Percentiles rank a stretch among this genome's conserved stretches.
Evolutionary conservation across 2,329 filamentous ascomycete species (phyloP).

Genomic region (Nothophoma quercina): DNA sequence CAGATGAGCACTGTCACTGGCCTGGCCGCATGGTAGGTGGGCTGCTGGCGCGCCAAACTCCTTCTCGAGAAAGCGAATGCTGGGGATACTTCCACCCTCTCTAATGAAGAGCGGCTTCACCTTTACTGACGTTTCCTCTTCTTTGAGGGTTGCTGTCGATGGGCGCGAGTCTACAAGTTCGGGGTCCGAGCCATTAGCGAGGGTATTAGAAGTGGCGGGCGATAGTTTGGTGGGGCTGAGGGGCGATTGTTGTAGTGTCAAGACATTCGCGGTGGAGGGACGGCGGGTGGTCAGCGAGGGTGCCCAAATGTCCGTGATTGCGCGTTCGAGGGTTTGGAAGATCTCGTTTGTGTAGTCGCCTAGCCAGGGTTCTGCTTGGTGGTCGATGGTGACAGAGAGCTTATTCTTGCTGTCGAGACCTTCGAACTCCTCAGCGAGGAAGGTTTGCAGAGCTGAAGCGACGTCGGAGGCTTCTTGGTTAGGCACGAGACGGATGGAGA

Average conservation of each 20-base stretch:
- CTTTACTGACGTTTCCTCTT: neutral
- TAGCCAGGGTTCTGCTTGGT: slow-evolving; percentile 94
- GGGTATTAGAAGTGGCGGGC: slow-evolving; percentile 60
- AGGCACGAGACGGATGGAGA: slow-evolving; percentile 91
- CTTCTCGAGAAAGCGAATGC: slow-evolving; percentile 92
- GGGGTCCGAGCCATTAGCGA: slow-evolving; percentile 52
- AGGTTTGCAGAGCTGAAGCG: slow-evolving; percentile 70
- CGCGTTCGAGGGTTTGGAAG: slow-evolving; percentile 85
- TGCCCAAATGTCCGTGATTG: slow-evolving; percentile 85
- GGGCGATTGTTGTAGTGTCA: slow-evolving; percentile 6
- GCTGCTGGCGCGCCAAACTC: slow-evolving; percentile 91
- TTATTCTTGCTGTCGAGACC: slow-evolving; percentile 80
- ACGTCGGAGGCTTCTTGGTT: slow-evolving; percentile 88
- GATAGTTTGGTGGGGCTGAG: slow-evolving; percentile 24
- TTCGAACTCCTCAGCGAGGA: slow-evolving; percentile 74
- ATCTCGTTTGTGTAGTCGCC: slow-evolving; percentile 91
- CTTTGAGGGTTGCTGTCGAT: neutral
- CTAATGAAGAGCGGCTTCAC: slow-evolving; percentile 86
- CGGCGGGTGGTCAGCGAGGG: slow-evolving; percentile 51
- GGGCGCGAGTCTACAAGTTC: neutral
- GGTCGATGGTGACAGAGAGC: slow-evolving; percentile 84
- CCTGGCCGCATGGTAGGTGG: slow-evolving; percentile 92
- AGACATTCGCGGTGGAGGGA: neutral
- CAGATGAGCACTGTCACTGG: slow-evolving; percentile 91
- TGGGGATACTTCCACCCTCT: slow-evolving; percentile 93